Evolutionary conservation across 768 basidiomycete genomes (phyloP).

Genomic region (Podaxis carcinomalis): DNA sequence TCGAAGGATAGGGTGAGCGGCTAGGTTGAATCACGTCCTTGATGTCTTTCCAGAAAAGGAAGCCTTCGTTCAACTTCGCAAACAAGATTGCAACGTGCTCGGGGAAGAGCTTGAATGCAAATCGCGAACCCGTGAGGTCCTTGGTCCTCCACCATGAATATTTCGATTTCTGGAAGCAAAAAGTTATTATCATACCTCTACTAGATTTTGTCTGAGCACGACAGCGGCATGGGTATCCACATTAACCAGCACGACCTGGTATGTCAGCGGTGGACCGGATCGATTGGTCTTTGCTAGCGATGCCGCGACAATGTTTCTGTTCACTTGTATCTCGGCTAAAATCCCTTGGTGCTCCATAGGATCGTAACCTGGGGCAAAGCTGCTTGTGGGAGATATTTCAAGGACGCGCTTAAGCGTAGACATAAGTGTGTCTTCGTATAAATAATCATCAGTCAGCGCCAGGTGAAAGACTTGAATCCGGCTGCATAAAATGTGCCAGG

Average conservation of each 20-base stretch:
- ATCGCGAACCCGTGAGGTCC: background rate
- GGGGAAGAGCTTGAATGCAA: background rate
- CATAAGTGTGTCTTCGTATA: background rate
- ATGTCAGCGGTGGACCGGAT: background rate
- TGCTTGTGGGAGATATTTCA: background rate
- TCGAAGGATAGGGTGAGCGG: background rate
- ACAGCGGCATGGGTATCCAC: background rate
- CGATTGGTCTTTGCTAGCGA: conserved; percentile 4
- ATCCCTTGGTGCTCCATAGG: background rate
- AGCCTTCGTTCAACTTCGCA: background rate
- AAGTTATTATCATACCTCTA: background rate
- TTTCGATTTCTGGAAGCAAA: too few relatives aligned
- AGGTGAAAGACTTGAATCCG: background rate
- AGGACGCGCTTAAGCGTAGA: background rate
- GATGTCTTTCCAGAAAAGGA: background rate
- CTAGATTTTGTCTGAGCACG: background rate
- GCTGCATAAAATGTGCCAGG: background rate
- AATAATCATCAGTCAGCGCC: background rate
- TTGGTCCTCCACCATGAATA: background rate
- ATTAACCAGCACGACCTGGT: conserved; percentile 10
- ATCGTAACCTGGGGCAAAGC: background rate
- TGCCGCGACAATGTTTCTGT: conserved; percentile 5
- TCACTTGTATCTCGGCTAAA: conserved; percentile 12
- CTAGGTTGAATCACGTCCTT: background rate
- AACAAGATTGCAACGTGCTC: background rate